Evolutionary conservation across 2,329 filamentous ascomycete species (phyloP).

Genomic region (Fusarium sp.): DNA sequence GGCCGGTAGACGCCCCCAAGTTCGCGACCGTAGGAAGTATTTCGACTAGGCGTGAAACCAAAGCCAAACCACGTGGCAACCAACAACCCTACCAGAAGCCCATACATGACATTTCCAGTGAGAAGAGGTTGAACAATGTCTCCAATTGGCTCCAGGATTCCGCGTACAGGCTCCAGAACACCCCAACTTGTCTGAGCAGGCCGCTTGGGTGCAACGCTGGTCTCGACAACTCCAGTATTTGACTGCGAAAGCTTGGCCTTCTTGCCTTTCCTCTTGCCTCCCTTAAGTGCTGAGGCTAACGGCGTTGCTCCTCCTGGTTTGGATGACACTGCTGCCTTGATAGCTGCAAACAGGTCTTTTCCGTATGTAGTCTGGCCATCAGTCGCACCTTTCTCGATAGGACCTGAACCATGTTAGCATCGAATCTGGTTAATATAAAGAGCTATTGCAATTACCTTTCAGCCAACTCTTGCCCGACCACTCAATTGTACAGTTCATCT

Average conservation of each 20-base stretch:
- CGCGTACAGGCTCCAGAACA: slow-evolving; percentile 78
- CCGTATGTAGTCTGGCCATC: slow-evolving; percentile 88
- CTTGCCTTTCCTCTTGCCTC: slow-evolving; percentile 68
- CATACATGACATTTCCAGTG: slow-evolving; percentile 80
- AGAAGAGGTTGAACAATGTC: slow-evolving; percentile 77
- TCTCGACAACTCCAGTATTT: slow-evolving; percentile 53
- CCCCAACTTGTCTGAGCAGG: slow-evolving; percentile 72
- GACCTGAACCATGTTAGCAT: slow-evolving; percentile 65
- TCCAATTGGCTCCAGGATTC: slow-evolving; percentile 73
- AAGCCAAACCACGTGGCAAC: slow-evolving; percentile 79
- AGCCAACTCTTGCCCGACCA: slow-evolving; percentile 99
- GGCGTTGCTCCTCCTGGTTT: slow-evolving; percentile 63
- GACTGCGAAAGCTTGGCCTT: slow-evolving; percentile 59
- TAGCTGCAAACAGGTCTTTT: slow-evolving; percentile 77
- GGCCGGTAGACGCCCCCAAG: slow-evolving; percentile 52
- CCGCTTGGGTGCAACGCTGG: slow-evolving; percentile 53
- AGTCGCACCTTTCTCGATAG: slow-evolving; percentile 94
- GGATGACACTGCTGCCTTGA: slow-evolving; percentile 77
- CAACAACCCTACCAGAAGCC: slow-evolving; percentile 76
- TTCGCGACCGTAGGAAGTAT: slow-evolving; percentile 48
- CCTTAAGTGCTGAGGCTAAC: slow-evolving; percentile 59
- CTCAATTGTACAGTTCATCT: slow-evolving; percentile 90
- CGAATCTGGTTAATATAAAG: neutral
- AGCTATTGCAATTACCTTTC: slow-evolving; percentile 71
- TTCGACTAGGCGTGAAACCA: slow-evolving; percentile 56